phyloP scores from a whole-genome alignment of 768 basidiomycete species.

The Leucocoprinus birnbaumii region DNA sequence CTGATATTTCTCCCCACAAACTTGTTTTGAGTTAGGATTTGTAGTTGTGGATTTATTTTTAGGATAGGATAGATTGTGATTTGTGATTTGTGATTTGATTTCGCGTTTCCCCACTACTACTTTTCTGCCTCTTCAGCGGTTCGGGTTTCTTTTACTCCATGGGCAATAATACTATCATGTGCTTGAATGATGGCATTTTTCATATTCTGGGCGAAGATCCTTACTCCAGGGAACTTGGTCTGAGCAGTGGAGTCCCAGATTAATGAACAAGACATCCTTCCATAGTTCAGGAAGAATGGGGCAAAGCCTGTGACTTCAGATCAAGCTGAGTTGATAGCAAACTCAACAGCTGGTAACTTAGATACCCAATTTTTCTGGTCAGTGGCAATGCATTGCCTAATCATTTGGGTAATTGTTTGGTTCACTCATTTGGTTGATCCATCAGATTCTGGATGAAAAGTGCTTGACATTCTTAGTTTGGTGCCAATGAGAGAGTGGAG shows the following conservation, averaged over 20 bases:
- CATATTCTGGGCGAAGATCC: constrained; percentile 5
- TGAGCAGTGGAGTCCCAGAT: constrained; percentile 8
- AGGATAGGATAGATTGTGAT: no score
- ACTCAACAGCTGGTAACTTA: constrained; percentile 10
- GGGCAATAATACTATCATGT: constrained; percentile 25
- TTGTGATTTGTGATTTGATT: no score
- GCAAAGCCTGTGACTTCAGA: constrained; percentile 14
- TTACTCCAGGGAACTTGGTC: constrained; percentile 12
- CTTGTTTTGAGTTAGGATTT: no score
- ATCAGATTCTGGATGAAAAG: constrained; percentile 35
- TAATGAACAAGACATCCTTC: constrained; percentile 3
- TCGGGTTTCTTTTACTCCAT: constrained; percentile 24
- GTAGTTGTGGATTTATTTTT: no score
- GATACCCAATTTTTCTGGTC: constrained; percentile 15
- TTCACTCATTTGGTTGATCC: constrained; percentile 31
- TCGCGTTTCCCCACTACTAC: no score
- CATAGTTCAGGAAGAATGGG: constrained; percentile 18
- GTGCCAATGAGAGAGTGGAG: constrained; percentile 14
- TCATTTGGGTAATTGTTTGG: constrained; percentile 20
- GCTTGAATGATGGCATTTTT: constrained; percentile 21
- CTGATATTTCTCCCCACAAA: no score
- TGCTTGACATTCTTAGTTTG: constrained; percentile 14
- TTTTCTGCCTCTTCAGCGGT: no score
- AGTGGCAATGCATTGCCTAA: constrained; percentile 4
- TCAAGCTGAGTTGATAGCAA: constrained; percentile 6